Conservation (phyloP, 176 grass and related monocot species). For the Avena insularis region DNA sequence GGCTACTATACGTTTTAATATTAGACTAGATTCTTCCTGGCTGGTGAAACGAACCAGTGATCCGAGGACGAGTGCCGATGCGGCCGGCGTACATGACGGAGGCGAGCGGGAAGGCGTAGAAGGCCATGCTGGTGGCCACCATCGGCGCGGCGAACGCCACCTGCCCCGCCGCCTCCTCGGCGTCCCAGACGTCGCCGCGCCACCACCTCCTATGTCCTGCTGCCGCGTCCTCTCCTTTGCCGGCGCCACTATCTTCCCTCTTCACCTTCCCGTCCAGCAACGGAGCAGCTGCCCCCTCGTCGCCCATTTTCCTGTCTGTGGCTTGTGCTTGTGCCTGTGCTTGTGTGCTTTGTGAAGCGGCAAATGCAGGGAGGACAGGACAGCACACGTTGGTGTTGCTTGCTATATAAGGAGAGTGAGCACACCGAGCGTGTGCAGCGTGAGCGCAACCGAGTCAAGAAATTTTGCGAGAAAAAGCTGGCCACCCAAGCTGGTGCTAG, state of each 20-base stretch:
- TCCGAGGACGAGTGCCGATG: constrained; percentile 41
- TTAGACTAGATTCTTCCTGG: too few relatives aligned
- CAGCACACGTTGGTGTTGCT: neutral
- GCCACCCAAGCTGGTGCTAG: too few relatives aligned
- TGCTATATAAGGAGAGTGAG: neutral
- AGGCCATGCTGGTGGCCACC: constrained; percentile 79
- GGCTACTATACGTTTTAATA: too few relatives aligned
- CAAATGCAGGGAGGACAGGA: neutral
- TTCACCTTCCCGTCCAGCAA: constrained; percentile 15
- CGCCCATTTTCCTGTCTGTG: constrained; percentile 20
- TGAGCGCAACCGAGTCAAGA: too few relatives aligned
- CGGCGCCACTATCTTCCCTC: neutral
- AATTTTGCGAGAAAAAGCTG: too few relatives aligned
- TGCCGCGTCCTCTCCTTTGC: constrained; percentile 8
- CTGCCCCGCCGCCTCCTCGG: constrained; percentile 53
- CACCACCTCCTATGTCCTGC: neutral
- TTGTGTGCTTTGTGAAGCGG: neutral
- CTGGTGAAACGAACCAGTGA: too few relatives aligned
- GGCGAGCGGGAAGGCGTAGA: constrained; percentile 80
- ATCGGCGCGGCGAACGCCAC: constrained; percentile 73
- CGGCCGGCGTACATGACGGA: constrained; percentile 93
- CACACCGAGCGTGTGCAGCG: too few relatives aligned
- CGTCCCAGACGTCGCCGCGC: constrained; percentile 24
- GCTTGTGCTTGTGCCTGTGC: neutral
- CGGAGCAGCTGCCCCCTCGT: constrained; percentile 25